Percentiles rank a stretch among this genome's conserved stretches.
Evolutionary conservation across 2,329 filamentous ascomycete species (phyloP).

Genomic region (Sporothrix curviconia): DNA sequence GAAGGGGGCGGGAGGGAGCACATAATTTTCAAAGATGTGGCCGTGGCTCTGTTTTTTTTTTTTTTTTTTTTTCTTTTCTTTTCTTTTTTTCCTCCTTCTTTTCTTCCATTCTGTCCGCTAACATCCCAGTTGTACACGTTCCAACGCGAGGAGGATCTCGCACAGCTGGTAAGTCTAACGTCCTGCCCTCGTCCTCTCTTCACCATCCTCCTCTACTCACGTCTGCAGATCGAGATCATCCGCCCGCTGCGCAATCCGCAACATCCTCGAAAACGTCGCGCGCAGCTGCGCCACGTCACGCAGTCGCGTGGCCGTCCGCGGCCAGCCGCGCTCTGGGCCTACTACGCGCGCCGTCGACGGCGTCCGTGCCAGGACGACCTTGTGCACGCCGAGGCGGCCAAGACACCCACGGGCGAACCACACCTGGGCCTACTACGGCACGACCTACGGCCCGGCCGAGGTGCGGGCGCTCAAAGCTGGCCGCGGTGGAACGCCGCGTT

Average conservation of each 20-base stretch:
- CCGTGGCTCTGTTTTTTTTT: too few species aligned
- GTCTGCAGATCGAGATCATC: conserved; percentile 32
- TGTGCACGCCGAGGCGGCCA: conserved; percentile 26
- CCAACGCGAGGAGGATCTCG: conserved; percentile 28
- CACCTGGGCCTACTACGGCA: conserved; percentile 46
- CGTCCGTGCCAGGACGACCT: conserved; percentile 27
- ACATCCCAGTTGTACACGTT: conserved; percentile 33
- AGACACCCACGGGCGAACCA: conserved; percentile 34
- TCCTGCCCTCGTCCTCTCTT: conserved; percentile 13
- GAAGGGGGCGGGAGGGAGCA: too few species aligned
- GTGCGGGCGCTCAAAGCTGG: conserved; percentile 30
- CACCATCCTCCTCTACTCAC: conserved; percentile 8
- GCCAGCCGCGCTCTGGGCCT: conserved; percentile 30
- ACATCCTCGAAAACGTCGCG: conserved; percentile 39
- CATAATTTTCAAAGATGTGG: neutral
- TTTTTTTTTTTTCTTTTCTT: neutral
- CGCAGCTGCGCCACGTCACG: conserved; percentile 36
- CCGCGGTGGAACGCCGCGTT: conserved; percentile 28
- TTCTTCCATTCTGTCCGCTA: too few species aligned
- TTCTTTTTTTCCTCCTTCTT: neutral
- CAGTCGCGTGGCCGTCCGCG: conserved; percentile 32
- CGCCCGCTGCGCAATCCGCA: conserved; percentile 24
- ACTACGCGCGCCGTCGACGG: conserved; percentile 20
- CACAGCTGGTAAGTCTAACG: conserved; percentile 23
- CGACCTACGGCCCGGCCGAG: conserved; percentile 31